Evolutionary conservation across 2,329 filamentous ascomycete species (phyloP).

Genomic region (Reticulascus tulasneorum): DNA sequence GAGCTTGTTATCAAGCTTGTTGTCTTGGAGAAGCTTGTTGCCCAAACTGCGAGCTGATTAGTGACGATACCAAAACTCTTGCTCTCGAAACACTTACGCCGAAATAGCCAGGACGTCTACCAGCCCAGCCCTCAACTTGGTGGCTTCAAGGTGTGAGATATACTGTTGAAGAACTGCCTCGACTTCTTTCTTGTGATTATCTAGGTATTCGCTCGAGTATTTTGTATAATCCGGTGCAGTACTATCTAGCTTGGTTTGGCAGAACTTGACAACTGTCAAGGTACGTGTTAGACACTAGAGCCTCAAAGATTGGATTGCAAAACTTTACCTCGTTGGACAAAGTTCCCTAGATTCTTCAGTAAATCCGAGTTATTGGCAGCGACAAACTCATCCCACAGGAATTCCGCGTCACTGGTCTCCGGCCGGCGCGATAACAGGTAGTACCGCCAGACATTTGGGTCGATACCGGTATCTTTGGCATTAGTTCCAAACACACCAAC

Average conservation of each 20-base stretch:
- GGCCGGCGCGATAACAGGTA: constrained; percentile 83
- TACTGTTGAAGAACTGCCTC: constrained; percentile 66
- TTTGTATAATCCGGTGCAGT: constrained; percentile 59
- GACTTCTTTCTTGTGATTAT: constrained; percentile 56
- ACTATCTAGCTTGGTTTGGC: constrained; percentile 70
- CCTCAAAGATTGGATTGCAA: neutral
- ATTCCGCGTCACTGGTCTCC: constrained; percentile 81
- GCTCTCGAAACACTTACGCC: constrained; percentile 24
- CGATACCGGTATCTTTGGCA: constrained; percentile 79
- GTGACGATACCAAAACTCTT: constrained; percentile 8
- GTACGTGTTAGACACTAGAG: neutral
- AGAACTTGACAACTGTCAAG: constrained; percentile 60
- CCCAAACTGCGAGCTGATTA: constrained; percentile 26
- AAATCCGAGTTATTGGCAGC: constrained; percentile 85
- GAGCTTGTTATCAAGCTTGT: constrained; percentile 51
- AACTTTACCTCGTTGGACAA: constrained; percentile 54
- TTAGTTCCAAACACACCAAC: constrained; percentile 91
- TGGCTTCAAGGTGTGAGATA: constrained; percentile 63
- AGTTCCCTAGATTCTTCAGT: constrained; percentile 70
- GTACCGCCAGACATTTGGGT: constrained; percentile 87
- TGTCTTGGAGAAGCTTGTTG: constrained; percentile 48
- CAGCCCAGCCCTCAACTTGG: constrained; percentile 66
- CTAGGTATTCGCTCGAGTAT: constrained; percentile 53
- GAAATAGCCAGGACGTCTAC: constrained; percentile 65
- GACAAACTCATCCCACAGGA: constrained; percentile 83